Percentiles rank a stretch among this genome's conserved stretches.
These are phyloP conservation scores for Irpex sp. DNA, from an alignment of 1,284 basidiomycete genomes.

Conservation along the genomic window DNA sequence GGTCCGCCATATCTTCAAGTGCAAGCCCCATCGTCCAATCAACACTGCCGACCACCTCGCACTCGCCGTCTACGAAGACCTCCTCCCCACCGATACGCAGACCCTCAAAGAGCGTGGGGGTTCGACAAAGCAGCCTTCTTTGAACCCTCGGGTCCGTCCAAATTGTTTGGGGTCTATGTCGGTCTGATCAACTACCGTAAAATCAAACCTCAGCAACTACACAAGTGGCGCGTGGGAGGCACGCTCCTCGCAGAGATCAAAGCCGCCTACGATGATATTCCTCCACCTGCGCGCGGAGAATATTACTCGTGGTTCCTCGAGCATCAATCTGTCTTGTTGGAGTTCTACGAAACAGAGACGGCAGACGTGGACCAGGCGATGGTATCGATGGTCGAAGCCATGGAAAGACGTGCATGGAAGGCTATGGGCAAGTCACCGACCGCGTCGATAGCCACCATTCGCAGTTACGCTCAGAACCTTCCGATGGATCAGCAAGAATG, in stretches of 20 bases:
- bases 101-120: slow-evolving; percentile 27
- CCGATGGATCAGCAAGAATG: too few species aligned
- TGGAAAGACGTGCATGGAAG: too few species aligned
- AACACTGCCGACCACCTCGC: not conserved
- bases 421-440: too few species aligned
- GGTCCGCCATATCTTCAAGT: not conserved
- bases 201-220: slow-evolving; percentile 23
- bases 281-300: slow-evolving; percentile 16
- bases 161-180: slow-evolving; percentile 29
- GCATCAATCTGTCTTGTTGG: slow-evolving; percentile 25
- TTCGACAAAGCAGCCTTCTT: slow-evolving; percentile 22
- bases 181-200: slow-evolving; percentile 21
- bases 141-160: slow-evolving; percentile 10
- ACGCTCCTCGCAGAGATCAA: slow-evolving; percentile 30
- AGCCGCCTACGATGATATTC: slow-evolving; percentile 21
- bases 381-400: too few species aligned
- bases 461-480: too few species aligned
- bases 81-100: not conserved
- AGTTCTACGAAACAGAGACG: too few species aligned
- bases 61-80: not conserved
- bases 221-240: slow-evolving; percentile 28
- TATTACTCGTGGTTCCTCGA: slow-evolving; percentile 32
- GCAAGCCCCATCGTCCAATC: not conserved
- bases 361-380: too few species aligned
- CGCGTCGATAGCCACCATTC: too few species aligned